Evolutionary conservation across 2,329 filamentous ascomycete genomes (phyloP).

Genomic region (Colletotrichum ledebouriae): DNA sequence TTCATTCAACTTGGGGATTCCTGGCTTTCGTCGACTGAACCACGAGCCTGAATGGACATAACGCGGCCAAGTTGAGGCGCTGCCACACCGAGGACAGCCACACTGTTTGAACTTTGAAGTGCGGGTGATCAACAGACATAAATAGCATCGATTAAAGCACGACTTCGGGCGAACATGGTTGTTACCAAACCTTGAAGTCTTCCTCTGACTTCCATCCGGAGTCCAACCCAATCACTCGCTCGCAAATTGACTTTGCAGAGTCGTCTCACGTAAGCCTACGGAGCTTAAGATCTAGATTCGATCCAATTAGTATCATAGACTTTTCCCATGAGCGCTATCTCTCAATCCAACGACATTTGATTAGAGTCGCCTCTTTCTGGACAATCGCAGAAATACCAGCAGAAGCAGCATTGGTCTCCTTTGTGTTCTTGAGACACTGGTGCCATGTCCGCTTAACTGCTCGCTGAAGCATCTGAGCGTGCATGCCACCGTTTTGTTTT

Average conservation of each 20-base stretch:
- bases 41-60: not conserved
- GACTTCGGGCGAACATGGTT: not conserved
- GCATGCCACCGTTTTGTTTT: slow-evolving; percentile 10
- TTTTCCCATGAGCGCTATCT: not conserved
- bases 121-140: slow-evolving; percentile 4
- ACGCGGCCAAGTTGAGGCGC: not conserved
- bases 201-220: not conserved
- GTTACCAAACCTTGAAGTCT: not conserved
- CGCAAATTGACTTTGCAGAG: not conserved
- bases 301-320: not conserved
- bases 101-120: not conserved
- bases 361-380: not conserved
- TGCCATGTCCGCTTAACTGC: slow-evolving; percentile 2
- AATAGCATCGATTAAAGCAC: slow-evolving; percentile 16
- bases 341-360: no score
- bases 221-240: slow-evolving; percentile 8
- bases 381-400: not conserved
- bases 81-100: not conserved
- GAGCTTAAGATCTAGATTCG: slow-evolving; percentile 7
- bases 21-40: not conserved
- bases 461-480: slow-evolving; percentile 21
- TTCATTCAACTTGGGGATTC: not conserved
- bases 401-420: not conserved
- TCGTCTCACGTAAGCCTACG: slow-evolving; percentile 14
- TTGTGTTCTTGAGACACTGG: slow-evolving; percentile 19